Base-by-base conservation (phyloP, 441 rosid species). In the Dalechampia spathulata region DNA sequence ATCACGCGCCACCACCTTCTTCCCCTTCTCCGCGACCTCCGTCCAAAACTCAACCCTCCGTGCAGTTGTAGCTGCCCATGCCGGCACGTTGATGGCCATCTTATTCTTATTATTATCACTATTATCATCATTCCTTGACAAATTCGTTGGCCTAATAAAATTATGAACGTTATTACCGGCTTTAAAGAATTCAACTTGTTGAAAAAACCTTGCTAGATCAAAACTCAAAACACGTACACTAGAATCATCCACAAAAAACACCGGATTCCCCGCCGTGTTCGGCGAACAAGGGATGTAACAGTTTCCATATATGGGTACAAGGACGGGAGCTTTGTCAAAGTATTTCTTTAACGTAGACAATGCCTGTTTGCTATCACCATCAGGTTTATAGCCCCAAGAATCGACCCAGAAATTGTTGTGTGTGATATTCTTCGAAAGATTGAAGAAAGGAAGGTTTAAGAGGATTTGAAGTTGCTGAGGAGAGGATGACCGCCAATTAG, bases 401-500 rank as follows among this genome's bases (percentile, higher is more conserved):
- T 65, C 66, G 14, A 78, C 80, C 98, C 96, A 87, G 67, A 76
- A 85, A 50, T 67, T 72, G 58, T 77, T 61, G 13, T 56, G 60
- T 2, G 68, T 56, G 37, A 87, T 65, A 60, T 69, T 67, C 47
- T 76, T 80, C 7, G 77, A 72, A 15, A 90, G 52, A 51, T 73
- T 75, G 28, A 73, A 61, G 15, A 64, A 9, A 6, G 95, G 89
- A 39, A 87, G 85, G 52, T 55, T 67, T 44, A 78, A 46, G 21
- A 80, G 72, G 39, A 78, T 22, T 21, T 61, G 74, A 44, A 87
- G 89, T 30, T 80, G 85, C 17, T 81, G 90, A 6, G 48, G 72
- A 22, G 86, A 85, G 0, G 93, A 74, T 14, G 84, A 79, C 2
- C 95, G 75, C 96, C 96, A 87, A 52, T 86, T 76, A 17, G 92